phyloP scores from a whole-genome alignment of 2,329 filamentous ascomycete genomes.

The Cladosporium sp. region DNA sequence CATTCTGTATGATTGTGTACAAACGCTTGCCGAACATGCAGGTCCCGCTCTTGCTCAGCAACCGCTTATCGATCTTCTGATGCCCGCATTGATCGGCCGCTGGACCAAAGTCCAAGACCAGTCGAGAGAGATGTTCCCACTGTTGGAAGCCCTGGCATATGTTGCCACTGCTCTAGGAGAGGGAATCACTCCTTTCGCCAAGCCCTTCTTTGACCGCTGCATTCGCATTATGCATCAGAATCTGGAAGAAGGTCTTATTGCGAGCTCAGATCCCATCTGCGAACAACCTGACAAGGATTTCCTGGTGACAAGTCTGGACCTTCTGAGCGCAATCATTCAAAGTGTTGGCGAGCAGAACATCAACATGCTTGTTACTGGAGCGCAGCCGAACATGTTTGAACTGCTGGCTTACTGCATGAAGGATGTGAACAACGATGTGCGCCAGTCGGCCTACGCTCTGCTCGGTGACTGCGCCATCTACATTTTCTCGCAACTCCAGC shows the following conservation, averaged over 20 bases:
- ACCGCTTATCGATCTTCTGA: constrained; percentile 79
- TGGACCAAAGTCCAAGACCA: constrained; percentile 87
- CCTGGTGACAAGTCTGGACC: constrained; percentile 88
- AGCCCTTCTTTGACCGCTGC: constrained; percentile 83
- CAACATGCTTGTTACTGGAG: constrained; percentile 71
- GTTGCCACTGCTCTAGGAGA: constrained; percentile 83
- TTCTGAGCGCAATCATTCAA: constrained; percentile 91
- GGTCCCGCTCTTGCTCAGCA: constrained; percentile 78
- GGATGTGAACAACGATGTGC: constrained; percentile 85
- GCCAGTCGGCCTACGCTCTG: constrained; percentile 92
- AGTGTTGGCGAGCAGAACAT: constrained; percentile 75
- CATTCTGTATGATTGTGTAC: constrained; percentile 96
- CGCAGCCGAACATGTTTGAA: constrained; percentile 85
- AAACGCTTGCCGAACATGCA: constrained; percentile 91
- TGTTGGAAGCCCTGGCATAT: constrained; percentile 95
- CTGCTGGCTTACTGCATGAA: constrained; percentile 90
- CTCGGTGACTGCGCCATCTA: constrained; percentile 94
- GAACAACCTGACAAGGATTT: constrained; percentile 96
- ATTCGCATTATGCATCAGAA: constrained; percentile 90
- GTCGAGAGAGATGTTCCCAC: constrained; percentile 88
- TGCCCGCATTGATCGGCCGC: constrained; percentile 87
- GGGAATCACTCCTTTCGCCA: constrained; percentile 80
- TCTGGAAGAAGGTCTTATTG: constrained; percentile 75
- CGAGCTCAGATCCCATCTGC: constrained; percentile 63
- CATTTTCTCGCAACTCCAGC: constrained; percentile 78